Evolutionary conservation across 768 basidiomycete species (phyloP).

Genomic region (Termitomyces sp.): DNA sequence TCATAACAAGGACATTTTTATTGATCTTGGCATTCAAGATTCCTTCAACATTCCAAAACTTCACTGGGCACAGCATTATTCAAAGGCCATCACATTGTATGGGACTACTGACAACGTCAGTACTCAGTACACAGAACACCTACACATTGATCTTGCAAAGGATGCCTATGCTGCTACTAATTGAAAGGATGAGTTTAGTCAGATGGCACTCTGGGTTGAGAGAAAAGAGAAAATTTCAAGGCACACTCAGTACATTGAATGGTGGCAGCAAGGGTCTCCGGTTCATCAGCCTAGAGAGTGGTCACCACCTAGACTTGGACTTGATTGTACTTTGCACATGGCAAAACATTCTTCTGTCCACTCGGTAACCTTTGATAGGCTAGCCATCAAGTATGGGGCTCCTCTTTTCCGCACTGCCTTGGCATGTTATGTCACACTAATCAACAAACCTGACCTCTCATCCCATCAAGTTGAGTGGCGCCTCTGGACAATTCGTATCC

Average conservation of each 20-base stretch:
- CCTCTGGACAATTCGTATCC: background rate
- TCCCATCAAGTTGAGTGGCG: background rate
- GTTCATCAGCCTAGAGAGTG: constrained; percentile 1
- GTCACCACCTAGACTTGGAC: constrained; percentile 11
- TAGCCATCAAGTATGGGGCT: no score
- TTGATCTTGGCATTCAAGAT: constrained; percentile 26
- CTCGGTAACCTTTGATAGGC: background rate
- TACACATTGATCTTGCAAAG: constrained; percentile 41
- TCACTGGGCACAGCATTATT: no score
- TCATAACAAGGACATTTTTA: constrained; percentile 30
- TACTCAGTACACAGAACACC: constrained; percentile 35
- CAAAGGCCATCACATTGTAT: constrained; percentile 20
- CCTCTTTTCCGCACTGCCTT: no score
- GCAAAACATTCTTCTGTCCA: no score
- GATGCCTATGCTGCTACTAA: constrained; percentile 32
- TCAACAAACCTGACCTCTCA: background rate
- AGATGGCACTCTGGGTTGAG: constrained; percentile 40
- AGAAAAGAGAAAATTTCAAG: constrained; percentile 25
- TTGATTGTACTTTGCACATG: constrained; percentile 3
- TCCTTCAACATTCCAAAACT: constrained; percentile 44
- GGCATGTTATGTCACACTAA: background rate
- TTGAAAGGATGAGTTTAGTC: constrained; percentile 28
- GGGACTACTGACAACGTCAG: constrained; percentile 38
- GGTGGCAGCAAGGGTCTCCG: constrained; percentile 14
- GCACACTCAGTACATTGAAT: constrained; percentile 24